Evolutionary conservation across 768 basidiomycete species (phyloP), one percentile per base, ranked within the genome.

Genomic region (Phlebiopsis flavidoalba): DNA sequence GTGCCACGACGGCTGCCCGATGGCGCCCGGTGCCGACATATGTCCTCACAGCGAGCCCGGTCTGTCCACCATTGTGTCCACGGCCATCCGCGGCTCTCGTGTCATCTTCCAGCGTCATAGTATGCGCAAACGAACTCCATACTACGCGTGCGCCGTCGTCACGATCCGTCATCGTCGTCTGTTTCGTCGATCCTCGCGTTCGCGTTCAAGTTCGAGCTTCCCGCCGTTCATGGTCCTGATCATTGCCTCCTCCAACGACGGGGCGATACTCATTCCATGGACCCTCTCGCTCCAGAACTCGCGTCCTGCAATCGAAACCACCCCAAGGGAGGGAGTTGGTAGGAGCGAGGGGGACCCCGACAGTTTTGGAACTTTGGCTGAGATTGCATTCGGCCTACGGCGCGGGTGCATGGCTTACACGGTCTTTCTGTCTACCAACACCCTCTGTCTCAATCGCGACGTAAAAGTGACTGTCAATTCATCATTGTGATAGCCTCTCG

Each of bases 21-120:
- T 76, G 94, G 95, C 75, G 96, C 96, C 58, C n/a, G n/a, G n/a
- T n/a, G 96, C 95, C 67, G 95, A 98, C 76, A 98, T 98, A n/a
- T 66, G 96, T 98, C 67, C 79, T 98, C 64, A 97, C 94, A n/a
- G n/a, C 43, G 95, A 98, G 74, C 96, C 96, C 60, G 96, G 96
- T 86, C 88, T 98, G 52, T 98, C 96, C 63, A 98, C 96, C 71
- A 98, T 98, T 72, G 94, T 72, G 94, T 98, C 66, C 95, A 98
- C 75, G n/a, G 96, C 96, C 73, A 98, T 98, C 75, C 93, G 94
- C 67, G 93, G 94, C 63, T 97, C 96, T 36, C 95, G 96, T 81
- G 79, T 97, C 79, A 98, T 98, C 77, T 98, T 98, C 91, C 96
- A 98, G 73, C 91, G 96, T n/a, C n/a, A n/a, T n/a, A n/a, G n/a